phyloP scores from a whole-genome alignment of 2,329 filamentous ascomycete genomes.

The Exophiala viscosa region DNA sequence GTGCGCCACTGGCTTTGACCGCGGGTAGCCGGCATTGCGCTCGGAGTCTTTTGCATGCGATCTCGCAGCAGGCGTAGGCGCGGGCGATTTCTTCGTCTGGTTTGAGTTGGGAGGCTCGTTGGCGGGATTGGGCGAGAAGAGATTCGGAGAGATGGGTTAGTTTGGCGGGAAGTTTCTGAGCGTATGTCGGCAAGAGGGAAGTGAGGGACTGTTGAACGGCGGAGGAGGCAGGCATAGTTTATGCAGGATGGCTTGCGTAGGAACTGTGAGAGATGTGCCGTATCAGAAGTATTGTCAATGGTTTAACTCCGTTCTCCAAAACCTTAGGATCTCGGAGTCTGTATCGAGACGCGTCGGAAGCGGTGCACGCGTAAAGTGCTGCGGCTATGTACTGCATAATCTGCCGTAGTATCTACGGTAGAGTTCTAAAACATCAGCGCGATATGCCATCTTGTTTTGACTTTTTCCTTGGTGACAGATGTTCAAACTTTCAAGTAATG shows the following conservation, averaged over 20 bases:
- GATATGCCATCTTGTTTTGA: no score
- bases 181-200: constrained; percentile 65
- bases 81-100: constrained; percentile 84
- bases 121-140: constrained; percentile 74
- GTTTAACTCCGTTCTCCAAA: no score
- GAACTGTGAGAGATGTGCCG: no score
- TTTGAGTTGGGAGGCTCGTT: constrained; percentile 72
- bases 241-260: background rate
- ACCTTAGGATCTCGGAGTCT: no score
- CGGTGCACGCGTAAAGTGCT: no score
- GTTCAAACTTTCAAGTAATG: no score
- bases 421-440: no score
- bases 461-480: no score
- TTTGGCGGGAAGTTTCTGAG: constrained; percentile 45
- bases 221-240: constrained; percentile 36
- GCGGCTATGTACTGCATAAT: no score
- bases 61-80: constrained; percentile 76
- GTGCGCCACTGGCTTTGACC: constrained; percentile 64
- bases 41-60: constrained; percentile 84
- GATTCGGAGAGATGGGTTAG: constrained; percentile 69
- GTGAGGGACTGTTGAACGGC: constrained; percentile 68
- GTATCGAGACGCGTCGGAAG: no score
- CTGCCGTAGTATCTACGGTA: no score
- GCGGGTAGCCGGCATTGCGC: constrained; percentile 71
- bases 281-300: no score